Conservation (phyloP, 1,139 yeast species). For the Yamadazyma dushanensis region DNA sequence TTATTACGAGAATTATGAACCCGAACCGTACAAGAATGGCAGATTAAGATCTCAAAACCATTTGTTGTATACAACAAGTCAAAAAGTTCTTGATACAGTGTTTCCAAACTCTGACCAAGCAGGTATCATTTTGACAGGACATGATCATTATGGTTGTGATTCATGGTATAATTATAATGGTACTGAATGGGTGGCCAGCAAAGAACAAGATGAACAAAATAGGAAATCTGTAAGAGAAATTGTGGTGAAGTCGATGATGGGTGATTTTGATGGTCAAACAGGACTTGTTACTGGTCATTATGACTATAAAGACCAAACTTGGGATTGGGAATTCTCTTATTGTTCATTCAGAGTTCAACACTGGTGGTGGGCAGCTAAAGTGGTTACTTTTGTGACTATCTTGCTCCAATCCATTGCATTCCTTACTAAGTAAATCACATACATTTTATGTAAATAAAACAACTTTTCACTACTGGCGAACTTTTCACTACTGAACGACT, state of each 20-base stretch:
- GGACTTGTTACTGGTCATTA: slow-evolving; percentile 80
- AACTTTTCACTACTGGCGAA: not conserved
- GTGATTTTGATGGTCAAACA: slow-evolving; percentile 87
- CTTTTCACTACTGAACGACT: not conserved
- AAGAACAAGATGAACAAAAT: slow-evolving; percentile 23
- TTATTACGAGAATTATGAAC: slow-evolving; percentile 53
- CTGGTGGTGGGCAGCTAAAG: slow-evolving; percentile 90
- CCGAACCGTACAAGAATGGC: slow-evolving; percentile 69
- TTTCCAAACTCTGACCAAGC: slow-evolving; percentile 62
- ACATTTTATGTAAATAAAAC: not conserved
- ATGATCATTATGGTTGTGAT: slow-evolving; percentile 95
- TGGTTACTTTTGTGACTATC: slow-evolving; percentile 47
- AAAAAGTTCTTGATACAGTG: slow-evolving; percentile 63
- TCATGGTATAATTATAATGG: slow-evolving; percentile 50
- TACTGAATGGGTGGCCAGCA: slow-evolving; percentile 62
- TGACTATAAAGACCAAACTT: slow-evolving; percentile 28
- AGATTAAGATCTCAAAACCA: slow-evolving; percentile 86
- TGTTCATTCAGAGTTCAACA: slow-evolving; percentile 91
- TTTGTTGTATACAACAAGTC: slow-evolving; percentile 63
- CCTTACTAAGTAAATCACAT: slow-evolving; percentile 6
- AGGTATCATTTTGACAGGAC: slow-evolving; percentile 89
- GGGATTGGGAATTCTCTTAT: slow-evolving; percentile 69
- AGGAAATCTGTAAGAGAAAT: slow-evolving; percentile 61
- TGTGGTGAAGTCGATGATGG: slow-evolving; percentile 94
- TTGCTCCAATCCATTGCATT: slow-evolving; percentile 34